Evolutionary conservation across 2,329 filamentous ascomycete genomes (phyloP), one percentile per base, ranked within the genome.

Genomic region (Penicillium sp.): DNA sequence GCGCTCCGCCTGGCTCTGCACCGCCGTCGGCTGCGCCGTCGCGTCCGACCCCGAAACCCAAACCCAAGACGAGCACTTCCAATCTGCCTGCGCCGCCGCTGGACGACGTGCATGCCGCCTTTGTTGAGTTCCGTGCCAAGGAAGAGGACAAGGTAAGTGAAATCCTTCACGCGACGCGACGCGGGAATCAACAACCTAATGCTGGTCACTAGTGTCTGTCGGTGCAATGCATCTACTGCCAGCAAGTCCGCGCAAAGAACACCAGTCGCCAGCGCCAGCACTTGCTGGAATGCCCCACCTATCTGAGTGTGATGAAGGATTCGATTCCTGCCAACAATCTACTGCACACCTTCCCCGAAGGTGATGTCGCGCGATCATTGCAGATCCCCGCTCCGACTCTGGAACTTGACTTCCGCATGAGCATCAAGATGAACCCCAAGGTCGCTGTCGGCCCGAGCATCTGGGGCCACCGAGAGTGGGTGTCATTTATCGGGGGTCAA

Each of bases 361-460:
- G 69, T 32, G 70, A 75, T 55, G 59, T 72, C 36, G 70, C 70
- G 15, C 70, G 70, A 13, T 72, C 69, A 7, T 53, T 73, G 31
- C 67, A 71, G 48, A 62, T 75, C 18, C 73, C 73, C 7, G 62
- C 66, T 5, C 73, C 73, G 0, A 60, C 62, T 4, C 65, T 76
- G 19, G 72, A 75, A 45, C 63, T 75, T 31, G 73, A 76, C 50
- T 76, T 76, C 59, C 71, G 73, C 34, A 74, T 76, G 64, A 73
- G 71, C 51, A 67, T 75, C 39, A 74, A 74, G 50, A 58, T 76
- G 52, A 75, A 76, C 47, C 73, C 73, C 2, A 70, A 70, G 42
- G 69, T 76, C 13, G 57, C 63, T 2, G 65, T 75, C 11, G 73
- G 73, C 3, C 58, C 59, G 14, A 65, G 66, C 23, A 60, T 74